These are phyloP conservation scores for Cenchrus purpureus DNA, from an alignment of 176 grass and related monocot genomes.

Conservation along the genomic window DNA sequence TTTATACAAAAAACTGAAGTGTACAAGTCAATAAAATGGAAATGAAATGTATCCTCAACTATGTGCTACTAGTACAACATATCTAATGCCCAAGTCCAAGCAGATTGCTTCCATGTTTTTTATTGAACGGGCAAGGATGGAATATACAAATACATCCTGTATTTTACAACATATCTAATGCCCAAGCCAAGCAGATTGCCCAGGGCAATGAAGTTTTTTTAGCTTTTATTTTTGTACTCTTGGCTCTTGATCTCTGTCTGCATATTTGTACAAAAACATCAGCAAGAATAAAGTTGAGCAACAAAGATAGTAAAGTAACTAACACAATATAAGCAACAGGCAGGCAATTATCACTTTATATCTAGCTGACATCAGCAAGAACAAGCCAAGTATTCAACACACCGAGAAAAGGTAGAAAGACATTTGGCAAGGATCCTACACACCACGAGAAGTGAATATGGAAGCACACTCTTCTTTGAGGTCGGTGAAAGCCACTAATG, in stretches of 20 bases:
- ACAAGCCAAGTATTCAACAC: slow-evolving; percentile 17
- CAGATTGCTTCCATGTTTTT: slow-evolving; percentile 29
- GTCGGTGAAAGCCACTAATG: slow-evolving; percentile 65
- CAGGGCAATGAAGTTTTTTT: too few relatives aligned
- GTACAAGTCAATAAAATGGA: slow-evolving; percentile 34
- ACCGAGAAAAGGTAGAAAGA: slow-evolving; percentile 14
- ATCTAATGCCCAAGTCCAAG: slow-evolving; percentile 8
- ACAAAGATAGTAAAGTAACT: slow-evolving; percentile 4
- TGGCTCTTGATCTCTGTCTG: too few relatives aligned
- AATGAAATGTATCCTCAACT: slow-evolving; percentile 15
- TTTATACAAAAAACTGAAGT: slow-evolving; percentile 12
- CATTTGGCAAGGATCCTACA: slow-evolving; percentile 65
- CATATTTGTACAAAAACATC: neutral
- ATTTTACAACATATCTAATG: too few relatives aligned
- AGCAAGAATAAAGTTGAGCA: neutral
- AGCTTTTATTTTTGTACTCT: too few relatives aligned
- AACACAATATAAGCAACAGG: slow-evolving; percentile 23
- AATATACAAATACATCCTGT: neutral
- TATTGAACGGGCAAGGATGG: slow-evolving; percentile 23
- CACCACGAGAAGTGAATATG: slow-evolving; percentile 80
- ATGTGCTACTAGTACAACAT: slow-evolving; percentile 22
- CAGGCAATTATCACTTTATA: neutral
- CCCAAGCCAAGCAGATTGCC: too few relatives aligned
- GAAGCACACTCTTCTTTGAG: slow-evolving; percentile 84
- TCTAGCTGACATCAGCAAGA: neutral